Evolutionary conservation across 306 rosid species (phyloP), one percentile per base, ranked within the genome.

Genomic region (Vigna nakashimae): DNA sequence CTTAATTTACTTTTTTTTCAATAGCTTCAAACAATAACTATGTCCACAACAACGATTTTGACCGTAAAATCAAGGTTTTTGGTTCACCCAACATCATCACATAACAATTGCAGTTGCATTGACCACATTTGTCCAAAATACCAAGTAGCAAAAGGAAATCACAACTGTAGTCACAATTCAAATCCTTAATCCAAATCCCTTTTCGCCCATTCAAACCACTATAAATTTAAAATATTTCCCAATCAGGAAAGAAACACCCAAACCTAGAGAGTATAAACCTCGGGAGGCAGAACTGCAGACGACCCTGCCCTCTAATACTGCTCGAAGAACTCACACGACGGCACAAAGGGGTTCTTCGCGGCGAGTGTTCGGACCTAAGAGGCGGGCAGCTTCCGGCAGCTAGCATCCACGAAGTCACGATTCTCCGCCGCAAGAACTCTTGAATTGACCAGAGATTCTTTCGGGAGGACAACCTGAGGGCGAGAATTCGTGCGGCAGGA

Each of bases 201-300:
- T 45, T 3, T 0, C 6, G 3, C 16, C 15, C 50, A 45, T 16
- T 0, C 50, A 45, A 45, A 45, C 50, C 16, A 12, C 50, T 3
- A 12, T 10, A 12, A 45, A 45, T 12, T 45, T 11, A 11, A 12
- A 45, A 45, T 5, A 45, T 45, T 42, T 45, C 16, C 13, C 50
- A 12, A 45, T 45, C 16, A 45, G 15, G 50, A 3, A 10, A 43
- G 14, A 10, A 43, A 9, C 49, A 43, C 49, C 49, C 4, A 45
- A 26, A 90, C 98, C 95, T 94, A 97, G 84, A 94, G 60, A 0
- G 98, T 94, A 75, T 90, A 94, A 78, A 94, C 97, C 30, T 95
- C 97, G 4, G 97, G 87, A 6, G 97, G 97, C 83, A 94, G 66
- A 34, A 90, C 85, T 4, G 92, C 93, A 0, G 82, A 82, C 1